Percentiles rank a stretch among this genome's conserved stretches.
phyloP scores from a whole-genome alignment of 2,329 filamentous ascomycete genomes.

The Fusarium sp. region DNA sequence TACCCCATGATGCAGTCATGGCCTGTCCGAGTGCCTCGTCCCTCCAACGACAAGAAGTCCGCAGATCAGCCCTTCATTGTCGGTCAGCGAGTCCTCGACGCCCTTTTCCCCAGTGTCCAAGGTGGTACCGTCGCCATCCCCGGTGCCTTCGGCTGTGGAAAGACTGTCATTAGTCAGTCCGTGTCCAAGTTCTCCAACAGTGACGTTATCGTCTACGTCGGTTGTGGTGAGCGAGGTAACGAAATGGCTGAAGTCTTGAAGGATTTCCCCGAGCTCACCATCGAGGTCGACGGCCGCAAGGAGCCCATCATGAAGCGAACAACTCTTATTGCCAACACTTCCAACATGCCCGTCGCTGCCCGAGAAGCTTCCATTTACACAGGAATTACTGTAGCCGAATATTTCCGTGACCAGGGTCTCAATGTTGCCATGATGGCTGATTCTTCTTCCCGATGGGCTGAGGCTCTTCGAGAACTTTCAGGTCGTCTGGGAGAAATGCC shows the following conservation, averaged over 20 bases:
- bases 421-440: conserved; percentile 99
- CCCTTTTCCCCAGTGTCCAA: conserved; percentile 95
- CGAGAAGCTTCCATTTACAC: conserved; percentile 99
- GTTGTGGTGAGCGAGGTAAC: conserved; percentile 91
- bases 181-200: conserved; percentile 99
- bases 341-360: conserved; percentile 99
- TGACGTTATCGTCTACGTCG: conserved; percentile 98
- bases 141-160: conserved; percentile 97
- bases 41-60: conserved; percentile 89
- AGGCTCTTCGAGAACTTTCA: conserved; percentile 97
- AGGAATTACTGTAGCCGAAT: conserved; percentile 92
- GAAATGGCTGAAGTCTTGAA: conserved; percentile 99
- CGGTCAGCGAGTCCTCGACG: conserved; percentile 95
- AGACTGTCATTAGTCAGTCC: conserved; percentile 98
- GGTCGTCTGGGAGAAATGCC: conserved; percentile 99
- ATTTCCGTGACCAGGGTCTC: conserved; percentile 97
- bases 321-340: conserved; percentile 97
- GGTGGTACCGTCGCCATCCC: conserved; percentile 98
- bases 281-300: conserved; percentile 91
- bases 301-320: conserved; percentile 99
- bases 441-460: conserved; percentile 97
- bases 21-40: conserved; percentile 96
- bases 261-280: conserved; percentile 98
- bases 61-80: conserved; percentile 94
- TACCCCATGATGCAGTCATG: conserved; percentile 99